Base-by-base conservation (phyloP, 257 asterid genomes). In the Thymus quinquecostatus region DNA sequence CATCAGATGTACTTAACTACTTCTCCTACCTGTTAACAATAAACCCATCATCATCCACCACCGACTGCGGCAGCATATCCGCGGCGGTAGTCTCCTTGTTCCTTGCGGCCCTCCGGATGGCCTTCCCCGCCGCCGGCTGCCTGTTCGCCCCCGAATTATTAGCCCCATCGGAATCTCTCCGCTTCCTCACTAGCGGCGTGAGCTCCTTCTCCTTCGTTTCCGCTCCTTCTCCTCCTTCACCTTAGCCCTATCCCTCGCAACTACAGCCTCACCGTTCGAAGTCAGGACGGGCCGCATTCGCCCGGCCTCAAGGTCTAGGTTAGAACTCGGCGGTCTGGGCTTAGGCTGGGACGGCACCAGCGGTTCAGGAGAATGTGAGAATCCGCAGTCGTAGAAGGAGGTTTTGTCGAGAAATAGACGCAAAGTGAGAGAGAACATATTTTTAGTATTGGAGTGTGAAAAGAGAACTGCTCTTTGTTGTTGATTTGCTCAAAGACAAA, bases 291-390 rank as follows among this genome's bases (percentile, higher is more conserved):
- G 79, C 79, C 83, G 83, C 48, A 79, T 83, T 56, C 95, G 84
- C 33, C 95, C 97, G 8, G 87, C 79, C 74, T 94, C 98, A 10
- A 94, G 84, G 83, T 91, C 98, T 58, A 83, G 55, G 53, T 34
- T 80, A 10, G 78, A 34, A 56, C 80, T 86, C 10, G 82, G 69
- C 72, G 72, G 88, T 14, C 65, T 76, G 29, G 71, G 77, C 79
- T 41, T 79, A 13, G 73, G 40, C 66, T 68, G 80, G 57, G 79
- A 58, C 68, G 64, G 67, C 2, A 82, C 72, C 41, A 79, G 70
- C 43, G 80, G 57, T 21, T 21, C 21, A 21, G 21, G 21, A 21
- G 21, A 21, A 21, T 21, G 21, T 21, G 21, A 21, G 21, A 21
- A 21, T 21, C 21, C 21, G 21, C 21, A 21, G 21, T 21, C 21